A percentile compares a stretch with the other conserved stretches of the same genome.
These are phyloP conservation scores for Botrytis galanthina DNA, from an alignment of 2,329 filamentous ascomycete genomes.

Conservation along the genomic window DNA sequence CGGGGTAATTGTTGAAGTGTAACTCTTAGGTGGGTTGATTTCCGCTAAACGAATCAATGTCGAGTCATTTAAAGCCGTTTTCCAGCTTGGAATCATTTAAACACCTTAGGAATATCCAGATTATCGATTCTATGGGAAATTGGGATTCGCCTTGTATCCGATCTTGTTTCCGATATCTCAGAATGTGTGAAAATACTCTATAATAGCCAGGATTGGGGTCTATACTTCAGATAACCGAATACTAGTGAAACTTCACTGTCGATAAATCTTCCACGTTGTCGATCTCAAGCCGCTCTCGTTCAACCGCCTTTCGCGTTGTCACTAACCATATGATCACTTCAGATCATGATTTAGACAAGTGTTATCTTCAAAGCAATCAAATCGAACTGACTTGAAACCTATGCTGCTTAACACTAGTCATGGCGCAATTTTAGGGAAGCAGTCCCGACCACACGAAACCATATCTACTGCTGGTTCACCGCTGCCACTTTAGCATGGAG, in stretches of 20 bases:
- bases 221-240: neutral
- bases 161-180: neutral
- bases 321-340: too few species aligned
- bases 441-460: neutral
- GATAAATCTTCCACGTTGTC: neutral
- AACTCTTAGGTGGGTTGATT: neutral
- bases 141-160: neutral
- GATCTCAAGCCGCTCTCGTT: neutral
- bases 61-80: neutral
- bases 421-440: neutral
- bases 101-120: neutral
- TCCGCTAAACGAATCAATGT: neutral
- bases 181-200: neutral
- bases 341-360: neutral
- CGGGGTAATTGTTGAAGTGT: neutral
- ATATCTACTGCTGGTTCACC: too few species aligned
- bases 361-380: rapidly evolving
- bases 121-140: neutral
- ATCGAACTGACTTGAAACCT: neutral
- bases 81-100: neutral
- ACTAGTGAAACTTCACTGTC: neutral
- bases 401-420: neutral
- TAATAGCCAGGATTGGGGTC: rapidly evolving
- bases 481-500: neutral
- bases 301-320: rapidly evolving